These are phyloP conservation scores for Oryza australiensis DNA, from an alignment of 176 grass and related monocot species.

Conservation along the genomic window DNA sequence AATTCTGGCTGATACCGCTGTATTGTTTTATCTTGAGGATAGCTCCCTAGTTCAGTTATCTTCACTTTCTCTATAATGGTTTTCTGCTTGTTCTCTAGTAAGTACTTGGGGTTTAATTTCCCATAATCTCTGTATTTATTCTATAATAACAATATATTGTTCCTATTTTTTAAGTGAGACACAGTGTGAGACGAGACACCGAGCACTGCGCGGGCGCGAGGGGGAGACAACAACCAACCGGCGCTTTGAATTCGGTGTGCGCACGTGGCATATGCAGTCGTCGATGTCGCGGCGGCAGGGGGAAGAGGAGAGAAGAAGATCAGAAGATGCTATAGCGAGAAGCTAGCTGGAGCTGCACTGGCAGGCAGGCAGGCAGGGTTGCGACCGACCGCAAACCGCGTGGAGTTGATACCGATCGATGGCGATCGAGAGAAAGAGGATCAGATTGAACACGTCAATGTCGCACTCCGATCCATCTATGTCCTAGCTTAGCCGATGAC, in stretches of 20 bases:
- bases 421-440: neutral
- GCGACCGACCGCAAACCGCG: constrained; percentile 49
- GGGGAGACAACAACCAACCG: neutral
- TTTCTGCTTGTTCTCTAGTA: too few relatives aligned
- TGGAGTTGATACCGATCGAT: constrained; percentile 17
- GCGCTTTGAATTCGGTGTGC: neutral
- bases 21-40: too few relatives aligned
- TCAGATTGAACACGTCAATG: neutral
- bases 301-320: neutral
- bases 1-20: too few relatives aligned
- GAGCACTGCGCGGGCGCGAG: too few relatives aligned
- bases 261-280: neutral
- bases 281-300: neutral
- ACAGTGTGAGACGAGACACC: too few relatives aligned
- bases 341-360: constrained; percentile 81
- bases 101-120: too few relatives aligned
- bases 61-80: too few relatives aligned
- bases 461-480: neutral
- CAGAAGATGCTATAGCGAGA: constrained; percentile 9
- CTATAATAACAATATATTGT: too few relatives aligned
- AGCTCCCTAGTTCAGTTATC: too few relatives aligned
- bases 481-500: neutral
- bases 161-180: too few relatives aligned
- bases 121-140: too few relatives aligned
- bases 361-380: constrained; percentile 27